Evolutionary conservation across 164 flowering plant genomes (phyloP), one percentile per base, ranked within the genome.

Genomic region (Liriodendron chinense): DNA sequence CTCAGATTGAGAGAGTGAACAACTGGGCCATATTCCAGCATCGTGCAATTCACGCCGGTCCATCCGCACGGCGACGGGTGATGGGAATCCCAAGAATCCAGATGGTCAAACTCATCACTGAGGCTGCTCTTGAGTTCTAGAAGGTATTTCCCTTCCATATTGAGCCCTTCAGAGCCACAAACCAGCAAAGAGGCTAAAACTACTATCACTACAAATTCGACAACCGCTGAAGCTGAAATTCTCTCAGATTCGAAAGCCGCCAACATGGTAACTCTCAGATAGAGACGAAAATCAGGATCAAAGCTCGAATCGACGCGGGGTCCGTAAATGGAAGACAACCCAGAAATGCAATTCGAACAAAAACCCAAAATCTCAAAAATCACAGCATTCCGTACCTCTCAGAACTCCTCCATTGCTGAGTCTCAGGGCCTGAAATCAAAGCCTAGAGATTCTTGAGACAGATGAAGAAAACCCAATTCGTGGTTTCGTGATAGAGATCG

Each of bases 1-100:
- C 57, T 77, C 87, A 94, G 81, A 85, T 83, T 71, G 43, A 94
- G 87, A 72, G 92, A 85, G 79, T n/a, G 25, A 13, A 94, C 95
- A 1, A 86, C 84, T 1, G 84, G 92, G 56, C 70, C 72, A 53
- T 77, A 72, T 20, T 65, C 34, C 66, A 63, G 68, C 59, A 56
- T 21, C 8, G 68, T 57, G 47, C 80, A 77, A 47, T 61, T 56
- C 22, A 77, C 80, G 64, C 80, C 80, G 1, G 6, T 73, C 82
- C 82, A 80, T 47, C 28, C 20, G 56, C 82, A 80, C 10, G 82
- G 79, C 23, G 77, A 69, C 57, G 64, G 20, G 59, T 76, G 77
- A 59, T 34, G 16, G n/a, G 66, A 56, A 73, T 76, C 69, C 82
- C 82, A 80, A 56, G 56, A 50, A 49, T 71, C 63, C 48, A 80